Percentiles rank a stretch among this genome's conserved stretches.
These are phyloP conservation scores for Blastocystis sp. DNA, from an alignment of 352 stramenopile genomes.

Conservation along the genomic window DNA sequence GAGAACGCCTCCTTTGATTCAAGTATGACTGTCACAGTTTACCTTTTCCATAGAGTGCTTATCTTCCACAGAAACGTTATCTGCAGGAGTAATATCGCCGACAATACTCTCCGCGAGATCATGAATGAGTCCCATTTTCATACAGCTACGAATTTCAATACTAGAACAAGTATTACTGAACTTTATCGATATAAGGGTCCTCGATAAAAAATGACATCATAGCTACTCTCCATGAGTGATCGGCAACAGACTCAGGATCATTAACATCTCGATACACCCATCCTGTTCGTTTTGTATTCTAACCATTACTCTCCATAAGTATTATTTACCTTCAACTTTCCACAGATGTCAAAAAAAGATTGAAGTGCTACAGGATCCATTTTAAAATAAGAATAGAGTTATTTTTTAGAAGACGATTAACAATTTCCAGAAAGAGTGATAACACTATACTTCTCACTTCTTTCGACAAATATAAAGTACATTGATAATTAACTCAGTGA, in stretches of 20 bases:
- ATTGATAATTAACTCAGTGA: too few species aligned
- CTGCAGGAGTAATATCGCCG: slow-evolving; percentile 84
- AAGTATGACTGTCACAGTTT: neutral
- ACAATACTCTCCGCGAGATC: slow-evolving; percentile 84
- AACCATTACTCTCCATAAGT: neutral
- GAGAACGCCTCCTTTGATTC: slow-evolving; percentile 65
- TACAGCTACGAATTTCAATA: slow-evolving; percentile 64
- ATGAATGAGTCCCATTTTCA: slow-evolving; percentile 84
- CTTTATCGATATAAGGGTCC: slow-evolving; percentile 26
- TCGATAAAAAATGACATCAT: slow-evolving; percentile 62
- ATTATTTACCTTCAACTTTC: neutral
- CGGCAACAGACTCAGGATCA: slow-evolving; percentile 80
- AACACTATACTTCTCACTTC: too few species aligned
- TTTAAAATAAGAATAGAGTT: neutral
- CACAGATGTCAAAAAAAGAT: slow-evolving; percentile 36
- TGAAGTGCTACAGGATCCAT: neutral
- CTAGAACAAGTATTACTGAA: slow-evolving; percentile 12
- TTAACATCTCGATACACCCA: slow-evolving; percentile 83
- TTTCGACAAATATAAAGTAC: too few species aligned
- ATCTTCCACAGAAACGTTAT: slow-evolving; percentile 78
- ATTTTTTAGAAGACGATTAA: neutral
- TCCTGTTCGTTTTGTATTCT: slow-evolving; percentile 69
- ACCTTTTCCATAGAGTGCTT: slow-evolving; percentile 80
- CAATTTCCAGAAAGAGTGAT: too few species aligned
- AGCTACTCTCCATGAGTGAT: slow-evolving; percentile 85